Conservation (phyloP, 768 basidiomycete genomes). For the Lactifluus rugatus region DNA sequence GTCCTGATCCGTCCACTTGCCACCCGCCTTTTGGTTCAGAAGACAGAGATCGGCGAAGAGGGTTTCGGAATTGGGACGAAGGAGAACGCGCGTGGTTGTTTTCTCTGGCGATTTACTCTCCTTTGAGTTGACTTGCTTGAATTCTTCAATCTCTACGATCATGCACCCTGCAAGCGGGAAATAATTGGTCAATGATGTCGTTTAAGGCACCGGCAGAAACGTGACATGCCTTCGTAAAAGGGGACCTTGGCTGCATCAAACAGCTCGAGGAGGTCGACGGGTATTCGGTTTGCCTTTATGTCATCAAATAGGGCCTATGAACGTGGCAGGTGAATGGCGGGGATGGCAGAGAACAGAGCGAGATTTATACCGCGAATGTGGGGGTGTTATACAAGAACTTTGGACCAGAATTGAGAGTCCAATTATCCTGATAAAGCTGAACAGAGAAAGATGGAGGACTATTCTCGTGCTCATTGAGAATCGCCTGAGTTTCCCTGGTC, state of each 20-base stretch:
- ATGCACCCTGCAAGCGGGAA: slow-evolving; percentile 52
- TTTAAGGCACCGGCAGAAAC: not conserved
- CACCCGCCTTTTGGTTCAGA: slow-evolving; percentile 47
- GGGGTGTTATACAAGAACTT: slow-evolving; percentile 78
- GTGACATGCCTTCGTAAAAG: slow-evolving; percentile 68
- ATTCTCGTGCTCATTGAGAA: slow-evolving; percentile 47
- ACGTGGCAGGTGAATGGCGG: slow-evolving; percentile 4
- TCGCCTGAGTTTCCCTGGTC: slow-evolving; percentile 51
- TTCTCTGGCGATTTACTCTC: slow-evolving; percentile 44
- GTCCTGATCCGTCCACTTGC: slow-evolving; percentile 60
- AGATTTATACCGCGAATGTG: slow-evolving; percentile 40
- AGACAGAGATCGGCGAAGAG: slow-evolving; percentile 72
- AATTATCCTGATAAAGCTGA: slow-evolving; percentile 69
- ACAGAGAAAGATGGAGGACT: slow-evolving; percentile 69
- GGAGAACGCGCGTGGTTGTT: slow-evolving; percentile 44
- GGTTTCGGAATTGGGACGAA: slow-evolving; percentile 70
- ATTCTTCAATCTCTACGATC: slow-evolving; percentile 76
- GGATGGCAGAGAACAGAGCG: not conserved
- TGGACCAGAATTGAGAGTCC: slow-evolving; percentile 72
- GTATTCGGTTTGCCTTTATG: slow-evolving; percentile 73
- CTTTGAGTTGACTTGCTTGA: slow-evolving; percentile 48
- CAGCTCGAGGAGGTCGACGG: slow-evolving; percentile 73
- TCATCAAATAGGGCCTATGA: slow-evolving; percentile 70
- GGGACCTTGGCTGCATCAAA: slow-evolving; percentile 66
- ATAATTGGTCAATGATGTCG: not conserved